Evolutionary conservation across 768 basidiomycete genomes (phyloP), one percentile per base, ranked within the genome.

Genomic region (Suillus cothurnatus): DNA sequence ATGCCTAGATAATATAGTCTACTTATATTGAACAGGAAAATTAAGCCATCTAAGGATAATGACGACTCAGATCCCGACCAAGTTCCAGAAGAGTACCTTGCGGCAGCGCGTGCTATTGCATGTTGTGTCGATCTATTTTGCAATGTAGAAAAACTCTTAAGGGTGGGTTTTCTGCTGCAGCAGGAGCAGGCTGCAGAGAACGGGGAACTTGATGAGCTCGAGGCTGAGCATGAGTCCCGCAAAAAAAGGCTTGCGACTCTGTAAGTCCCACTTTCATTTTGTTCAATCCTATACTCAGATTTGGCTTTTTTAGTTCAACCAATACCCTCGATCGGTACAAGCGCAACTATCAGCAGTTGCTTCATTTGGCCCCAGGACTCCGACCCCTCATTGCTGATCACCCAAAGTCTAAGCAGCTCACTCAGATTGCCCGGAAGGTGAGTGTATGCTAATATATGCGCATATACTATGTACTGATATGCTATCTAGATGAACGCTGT

Each of bases 301-400:
- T 1, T 26, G 0, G 4, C 3, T 38, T 52, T 23, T 28, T 6
- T 21, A 62, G 61, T 32, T 32, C 36, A 21, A 9, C 32, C 4
- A 57, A 62, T 28, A 56, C 23, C 26, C n/a, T 56, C 32, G 11
- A 62, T 52, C 17, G 4, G 23, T 56, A 56, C 61, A 55, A 55
- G 41, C 11, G 19, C 32, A 38, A 26, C 50, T 62, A 62, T 38
- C 17, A 56, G 5, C 17, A 26, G 61, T 45, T 62, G 28, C 50
- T 62, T 32, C 61, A 62, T 0, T 8, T 62, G 26, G 34, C 50
- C 9, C 50, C 23, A 8, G 49, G 61, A 36, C 61, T 62, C 23
- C 11, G 39, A 21, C 7, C 14, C 17, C 36, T 62, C 14, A 62
- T 55, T 9, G 5, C 15, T 21, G 38, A 62, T 45, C 3, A 15